Evolutionary conservation across 441 rosid genomes (phyloP).

Genomic region (Kokia cookei): DNA sequence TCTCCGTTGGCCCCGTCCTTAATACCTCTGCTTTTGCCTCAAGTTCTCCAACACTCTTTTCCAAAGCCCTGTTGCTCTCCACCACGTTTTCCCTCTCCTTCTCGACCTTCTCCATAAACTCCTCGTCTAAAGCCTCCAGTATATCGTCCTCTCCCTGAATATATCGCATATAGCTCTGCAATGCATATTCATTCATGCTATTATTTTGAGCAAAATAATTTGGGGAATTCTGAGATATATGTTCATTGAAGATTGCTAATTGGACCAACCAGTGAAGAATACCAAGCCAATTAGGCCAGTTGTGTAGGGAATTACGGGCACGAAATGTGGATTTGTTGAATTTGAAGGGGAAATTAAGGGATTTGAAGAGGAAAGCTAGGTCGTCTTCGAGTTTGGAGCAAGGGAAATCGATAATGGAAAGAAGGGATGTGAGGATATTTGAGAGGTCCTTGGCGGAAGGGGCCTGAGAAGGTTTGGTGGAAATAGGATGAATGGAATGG

Average conservation of each 20-base stretch:
- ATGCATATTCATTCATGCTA: constrained; percentile 32
- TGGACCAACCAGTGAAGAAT: constrained; percentile 78
- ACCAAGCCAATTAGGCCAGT: constrained; percentile 76
- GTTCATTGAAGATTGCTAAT: constrained; percentile 36
- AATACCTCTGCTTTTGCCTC: constrained; percentile 41
- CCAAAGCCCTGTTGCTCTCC: constrained; percentile 31
- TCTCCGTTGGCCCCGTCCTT: constrained; percentile 52
- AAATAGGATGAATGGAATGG: constrained; percentile 33
- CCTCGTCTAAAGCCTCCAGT: constrained; percentile 46
- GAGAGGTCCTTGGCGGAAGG: constrained; percentile 67
- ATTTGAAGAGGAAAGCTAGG: constrained; percentile 42
- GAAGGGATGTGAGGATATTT: constrained; percentile 49
- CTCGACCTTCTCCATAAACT: constrained; percentile 54
- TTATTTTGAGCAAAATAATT: constrained; percentile 27
- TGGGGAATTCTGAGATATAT: constrained; percentile 21
- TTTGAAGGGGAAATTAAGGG: constrained; percentile 59
- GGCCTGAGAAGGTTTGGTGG: constrained; percentile 30
- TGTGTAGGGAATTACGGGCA: constrained; percentile 80
- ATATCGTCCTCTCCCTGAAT: constrained; percentile 58
- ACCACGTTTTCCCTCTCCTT: constrained; percentile 37
- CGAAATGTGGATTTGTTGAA: constrained; percentile 68
- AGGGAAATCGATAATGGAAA: constrained; percentile 46
- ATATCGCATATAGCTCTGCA: constrained; percentile 50
- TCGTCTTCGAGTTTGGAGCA: constrained; percentile 63
- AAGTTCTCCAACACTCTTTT: constrained; percentile 26